Conservation (phyloP, 345 rosid genomes). For the Citrus mangshanensis region DNA sequence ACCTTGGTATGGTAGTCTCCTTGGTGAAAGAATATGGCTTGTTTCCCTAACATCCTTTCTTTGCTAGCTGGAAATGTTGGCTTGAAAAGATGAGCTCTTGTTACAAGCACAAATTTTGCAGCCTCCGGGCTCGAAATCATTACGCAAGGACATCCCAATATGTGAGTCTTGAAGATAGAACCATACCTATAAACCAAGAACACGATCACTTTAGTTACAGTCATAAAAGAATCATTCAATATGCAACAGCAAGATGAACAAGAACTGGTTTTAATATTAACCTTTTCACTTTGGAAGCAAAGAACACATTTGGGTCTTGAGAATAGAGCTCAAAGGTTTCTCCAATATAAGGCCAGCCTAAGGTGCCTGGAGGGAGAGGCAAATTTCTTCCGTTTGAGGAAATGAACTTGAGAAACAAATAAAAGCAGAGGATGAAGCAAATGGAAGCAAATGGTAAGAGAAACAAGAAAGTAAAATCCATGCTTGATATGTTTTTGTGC, state of each 20-base stretch:
- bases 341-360: conserved; percentile 86
- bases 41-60: conserved; percentile 82
- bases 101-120: conserved; percentile 66
- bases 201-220: not conserved
- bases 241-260: not conserved
- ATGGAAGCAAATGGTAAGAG: conserved; percentile 21
- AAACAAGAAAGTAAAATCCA: conserved; percentile 32
- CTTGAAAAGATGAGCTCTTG: conserved; percentile 69
- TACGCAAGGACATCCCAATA: conserved; percentile 83
- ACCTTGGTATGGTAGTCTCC: conserved; percentile 75
- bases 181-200: conserved; percentile 48
- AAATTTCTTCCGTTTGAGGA: conserved; percentile 20
- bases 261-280: not conserved
- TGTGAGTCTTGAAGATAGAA: conserved; percentile 73
- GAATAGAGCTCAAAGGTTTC: conserved; percentile 90
- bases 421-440: conserved; percentile 31
- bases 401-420: conserved; percentile 25
- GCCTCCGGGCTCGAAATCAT: conserved; percentile 90
- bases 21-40: conserved; percentile 83
- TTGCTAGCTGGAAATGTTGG: conserved; percentile 89
- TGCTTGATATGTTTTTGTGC: not conserved
- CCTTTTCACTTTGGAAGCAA: conserved; percentile 63
- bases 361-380: conserved; percentile 82
- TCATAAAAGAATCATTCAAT: not conserved
- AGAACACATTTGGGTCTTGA: conserved; percentile 83